Percentiles rank a stretch among this genome's conserved stretches.
Evolutionary conservation across 2,329 filamentous ascomycete species (phyloP).

Genomic region (Cryphonectria carpinicola): DNA sequence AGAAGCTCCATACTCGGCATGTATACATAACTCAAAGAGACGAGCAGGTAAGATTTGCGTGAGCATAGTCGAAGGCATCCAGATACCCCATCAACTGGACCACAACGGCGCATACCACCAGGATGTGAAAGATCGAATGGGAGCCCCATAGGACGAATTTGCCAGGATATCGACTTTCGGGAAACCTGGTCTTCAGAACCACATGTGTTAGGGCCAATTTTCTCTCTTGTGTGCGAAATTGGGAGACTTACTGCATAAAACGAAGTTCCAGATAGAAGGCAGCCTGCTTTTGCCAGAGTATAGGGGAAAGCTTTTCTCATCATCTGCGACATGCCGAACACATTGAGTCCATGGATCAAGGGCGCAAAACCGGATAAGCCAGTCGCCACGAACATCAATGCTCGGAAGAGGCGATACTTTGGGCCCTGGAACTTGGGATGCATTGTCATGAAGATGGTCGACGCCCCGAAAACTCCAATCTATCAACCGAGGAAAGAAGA

Average conservation of each 20-base stretch:
- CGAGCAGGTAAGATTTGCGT: slow-evolving; percentile 29
- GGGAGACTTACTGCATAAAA: slow-evolving; percentile 26
- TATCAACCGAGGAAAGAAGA: slow-evolving; percentile 20
- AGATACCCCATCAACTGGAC: slow-evolving; percentile 33
- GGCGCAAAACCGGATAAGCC: slow-evolving; percentile 25
- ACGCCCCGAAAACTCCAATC: slow-evolving; percentile 29
- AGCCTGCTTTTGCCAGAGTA: slow-evolving; percentile 26
- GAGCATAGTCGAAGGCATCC: slow-evolving; percentile 20
- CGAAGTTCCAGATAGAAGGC: slow-evolving; percentile 26
- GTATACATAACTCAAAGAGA: neutral
- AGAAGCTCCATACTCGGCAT: slow-evolving; percentile 12
- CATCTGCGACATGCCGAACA: slow-evolving; percentile 25
- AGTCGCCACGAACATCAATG: slow-evolving; percentile 26
- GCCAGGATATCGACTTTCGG: slow-evolving; percentile 26
- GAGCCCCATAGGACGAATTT: slow-evolving; percentile 23
- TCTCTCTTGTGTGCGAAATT: slow-evolving; percentile 22
- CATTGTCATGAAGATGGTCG: slow-evolving; percentile 25
- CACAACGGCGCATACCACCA: slow-evolving; percentile 33
- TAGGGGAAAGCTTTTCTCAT: slow-evolving; percentile 30
- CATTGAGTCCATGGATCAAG: slow-evolving; percentile 24
- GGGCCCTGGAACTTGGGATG: slow-evolving; percentile 27
- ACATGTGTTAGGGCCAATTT: slow-evolving; percentile 29
- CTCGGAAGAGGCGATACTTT: slow-evolving; percentile 26
- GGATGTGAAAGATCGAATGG: slow-evolving; percentile 26
- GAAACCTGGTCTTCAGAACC: slow-evolving; percentile 27